Base-by-base conservation (phyloP, 1,284 basidiomycete species). In the Cryptococcus sp. region DNA sequence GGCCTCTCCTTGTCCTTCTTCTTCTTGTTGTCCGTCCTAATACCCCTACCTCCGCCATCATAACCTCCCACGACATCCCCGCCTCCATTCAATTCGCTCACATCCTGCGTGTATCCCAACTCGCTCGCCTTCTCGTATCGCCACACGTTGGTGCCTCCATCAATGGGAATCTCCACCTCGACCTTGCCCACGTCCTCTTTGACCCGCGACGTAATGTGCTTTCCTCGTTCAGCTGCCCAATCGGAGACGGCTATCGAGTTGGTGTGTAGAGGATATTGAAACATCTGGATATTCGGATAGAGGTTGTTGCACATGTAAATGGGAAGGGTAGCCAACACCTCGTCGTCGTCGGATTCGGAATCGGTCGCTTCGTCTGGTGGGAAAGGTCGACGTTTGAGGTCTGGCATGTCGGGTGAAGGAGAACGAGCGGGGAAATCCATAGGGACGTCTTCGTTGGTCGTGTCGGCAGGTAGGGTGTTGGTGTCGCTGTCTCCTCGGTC, bases 101-200 rank as follows among this genome's bases (percentile, higher is more conserved):
- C 47, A 33, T 68, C 63, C 25, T 54, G 54, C 0, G 59, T 60
- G 39, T 64, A 70, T 1, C 64, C 65, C 32, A 71, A 56, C 25
- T 71, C 67, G 23, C 58, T 57, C 16, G 69, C 71, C 26, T 64
- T 52, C 33, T 72, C 70, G 33, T 72, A 67, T 37, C 71, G 55
- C 72, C 72, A 74, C 16, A 70, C 66, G 25, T 56, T 55, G 16
- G 49, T 36, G 21, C 63, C 58, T 10, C 57, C 66, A 56, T 72
- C 67, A 23, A 74, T 61, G 3, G 72, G 72, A 0, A 74, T 55
- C 52, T 72, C 72, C 25, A 74, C 58, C 50, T 74, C 72, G 12
- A 74, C 60, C 35, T 68, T 50, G 4, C 62, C 63, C 2, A 60
- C 62, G 1, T 48, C 42, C 51, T 72, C 72, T 51, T 74, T 74